Evolutionary conservation across 805 yeast genomes (phyloP).

Genomic region (Candida mattraensis): DNA sequence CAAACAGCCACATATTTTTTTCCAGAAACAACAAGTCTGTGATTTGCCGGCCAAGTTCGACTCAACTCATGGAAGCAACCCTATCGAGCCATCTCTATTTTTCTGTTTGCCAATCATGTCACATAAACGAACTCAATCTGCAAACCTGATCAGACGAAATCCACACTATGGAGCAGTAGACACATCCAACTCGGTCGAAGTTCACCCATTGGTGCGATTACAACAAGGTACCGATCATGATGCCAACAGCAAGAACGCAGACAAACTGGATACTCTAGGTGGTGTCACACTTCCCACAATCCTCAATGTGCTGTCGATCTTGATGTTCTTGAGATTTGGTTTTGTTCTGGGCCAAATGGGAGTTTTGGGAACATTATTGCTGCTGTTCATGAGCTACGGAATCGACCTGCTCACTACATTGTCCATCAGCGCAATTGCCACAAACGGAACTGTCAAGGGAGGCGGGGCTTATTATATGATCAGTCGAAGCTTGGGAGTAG

Average conservation of each 20-base stretch:
- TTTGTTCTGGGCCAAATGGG: slow-evolving; percentile 96
- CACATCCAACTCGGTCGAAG: no score
- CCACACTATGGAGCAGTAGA: no score
- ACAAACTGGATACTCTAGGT: slow-evolving; percentile 73
- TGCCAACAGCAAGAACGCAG: slow-evolving; percentile 7
- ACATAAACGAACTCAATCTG: no score
- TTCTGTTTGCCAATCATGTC: no score
- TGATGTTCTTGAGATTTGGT: slow-evolving; percentile 95
- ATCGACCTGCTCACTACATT: slow-evolving; percentile 84
- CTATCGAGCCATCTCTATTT: no score
- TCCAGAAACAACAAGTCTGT: no score
- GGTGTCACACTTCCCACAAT: slow-evolving; percentile 96
- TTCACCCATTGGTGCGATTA: no score
- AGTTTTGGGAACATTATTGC: slow-evolving; percentile 66
- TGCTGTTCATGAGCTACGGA: slow-evolving; percentile 70
- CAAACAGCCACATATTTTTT: no score
- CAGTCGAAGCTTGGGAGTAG: slow-evolving; percentile 92
- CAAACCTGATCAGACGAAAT: no score
- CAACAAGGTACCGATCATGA: no score
- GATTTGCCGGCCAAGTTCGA: no score
- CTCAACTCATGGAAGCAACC: neutral
- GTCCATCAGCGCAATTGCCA: slow-evolving; percentile 92
- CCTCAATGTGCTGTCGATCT: slow-evolving; percentile 85
- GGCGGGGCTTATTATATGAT: slow-evolving; percentile 99
- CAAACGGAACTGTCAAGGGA: slow-evolving; percentile 95